Percentiles rank a stretch among this genome's conserved stretches.
phyloP scores from a whole-genome alignment of 306 rosid genomes.

The Medicago lupulina region DNA sequence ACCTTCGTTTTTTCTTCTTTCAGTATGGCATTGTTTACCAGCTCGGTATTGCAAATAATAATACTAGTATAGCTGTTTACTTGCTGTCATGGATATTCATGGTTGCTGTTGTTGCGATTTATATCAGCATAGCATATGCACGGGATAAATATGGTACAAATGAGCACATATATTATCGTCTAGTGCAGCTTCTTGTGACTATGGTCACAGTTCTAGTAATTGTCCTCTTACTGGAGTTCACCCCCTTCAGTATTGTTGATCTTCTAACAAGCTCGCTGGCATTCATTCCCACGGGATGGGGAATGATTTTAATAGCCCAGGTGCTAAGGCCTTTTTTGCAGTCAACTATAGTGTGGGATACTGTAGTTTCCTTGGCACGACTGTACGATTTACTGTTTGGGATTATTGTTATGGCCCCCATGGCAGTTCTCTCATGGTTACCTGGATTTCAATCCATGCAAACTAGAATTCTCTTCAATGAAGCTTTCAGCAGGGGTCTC shows the following conservation, averaged over 20 bases:
- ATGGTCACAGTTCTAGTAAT: constrained; percentile 59
- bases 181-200: constrained; percentile 82
- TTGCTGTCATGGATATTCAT: constrained; percentile 84
- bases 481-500: constrained; percentile 97
- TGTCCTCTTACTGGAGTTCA: constrained; percentile 65
- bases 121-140: constrained; percentile 68
- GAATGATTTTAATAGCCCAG: constrained; percentile 85
- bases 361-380: constrained; percentile 85
- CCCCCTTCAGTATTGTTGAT: constrained; percentile 58
- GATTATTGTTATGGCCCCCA: constrained; percentile 79
- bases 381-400: constrained; percentile 84
- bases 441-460: constrained; percentile 98
- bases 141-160: constrained; percentile 76
- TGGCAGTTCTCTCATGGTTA: constrained; percentile 89
- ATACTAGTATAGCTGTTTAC: constrained; percentile 74
- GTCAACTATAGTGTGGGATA: constrained; percentile 82
- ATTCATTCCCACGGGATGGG: constrained; percentile 95
- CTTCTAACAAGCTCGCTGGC: constrained; percentile 76
- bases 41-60: constrained; percentile 50
- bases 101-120: constrained; percentile 74
- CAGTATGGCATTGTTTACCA: constrained; percentile 92
- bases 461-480: constrained; percentile 92
- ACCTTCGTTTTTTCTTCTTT: constrained; percentile 97
- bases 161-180: constrained; percentile 78
- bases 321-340: constrained; percentile 89